Evolutionary conservation across 345 rosid genomes (phyloP).

Genomic region (Eucalyptus erythrocorys): DNA sequence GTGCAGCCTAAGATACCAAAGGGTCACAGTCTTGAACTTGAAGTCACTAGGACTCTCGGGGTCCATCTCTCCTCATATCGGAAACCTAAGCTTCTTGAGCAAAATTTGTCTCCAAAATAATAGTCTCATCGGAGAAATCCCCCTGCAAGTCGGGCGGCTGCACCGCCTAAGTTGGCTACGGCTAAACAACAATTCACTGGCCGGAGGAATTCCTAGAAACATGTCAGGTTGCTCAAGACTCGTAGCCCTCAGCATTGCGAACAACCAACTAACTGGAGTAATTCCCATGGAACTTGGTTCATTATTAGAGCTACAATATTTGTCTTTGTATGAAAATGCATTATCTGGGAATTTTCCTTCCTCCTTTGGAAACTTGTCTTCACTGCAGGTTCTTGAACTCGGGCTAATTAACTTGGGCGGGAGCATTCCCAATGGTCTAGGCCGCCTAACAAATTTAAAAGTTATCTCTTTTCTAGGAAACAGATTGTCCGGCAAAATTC

Average conservation of each 20-base stretch:
- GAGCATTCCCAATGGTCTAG: not conserved
- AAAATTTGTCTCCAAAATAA: not conserved
- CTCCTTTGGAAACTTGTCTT: not conserved
- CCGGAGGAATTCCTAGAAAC: not conserved
- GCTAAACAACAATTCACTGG: not conserved
- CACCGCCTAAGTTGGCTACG: not conserved
- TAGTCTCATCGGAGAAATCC: not conserved
- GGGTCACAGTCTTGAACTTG: not conserved
- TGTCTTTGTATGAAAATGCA: not conserved
- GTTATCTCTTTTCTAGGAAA: not conserved
- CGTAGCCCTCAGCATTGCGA: not conserved
- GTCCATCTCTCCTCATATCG: not conserved
- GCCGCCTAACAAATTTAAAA: not conserved
- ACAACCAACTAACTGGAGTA: not conserved
- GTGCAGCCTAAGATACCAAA: not conserved
- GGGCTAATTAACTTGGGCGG: not conserved
- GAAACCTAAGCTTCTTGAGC: not conserved
- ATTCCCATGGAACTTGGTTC: not conserved
- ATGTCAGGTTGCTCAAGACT: not conserved
- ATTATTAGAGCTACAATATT: not conserved
- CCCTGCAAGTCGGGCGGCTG: not conserved
- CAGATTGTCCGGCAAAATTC: slow-evolving; percentile 4
- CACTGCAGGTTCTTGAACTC: not conserved
- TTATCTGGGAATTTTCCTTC: not conserved
- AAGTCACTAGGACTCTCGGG: not conserved